phyloP scores from a whole-genome alignment of 176 grass and related monocot species.

The Aegilops tauschii region DNA sequence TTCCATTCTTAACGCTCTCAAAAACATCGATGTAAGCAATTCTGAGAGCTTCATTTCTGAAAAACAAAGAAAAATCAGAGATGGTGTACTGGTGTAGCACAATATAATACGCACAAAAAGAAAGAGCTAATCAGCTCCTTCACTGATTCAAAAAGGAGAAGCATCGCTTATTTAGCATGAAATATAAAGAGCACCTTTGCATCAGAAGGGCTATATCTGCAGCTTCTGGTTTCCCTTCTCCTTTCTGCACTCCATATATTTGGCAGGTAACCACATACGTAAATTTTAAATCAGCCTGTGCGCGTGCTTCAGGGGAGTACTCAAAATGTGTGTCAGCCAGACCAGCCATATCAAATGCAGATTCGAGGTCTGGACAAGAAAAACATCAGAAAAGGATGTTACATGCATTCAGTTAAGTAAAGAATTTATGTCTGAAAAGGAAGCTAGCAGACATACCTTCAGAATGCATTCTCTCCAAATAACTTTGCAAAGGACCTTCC shows the following conservation, averaged over 20 bases:
- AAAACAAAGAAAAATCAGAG: slow-evolving; percentile 37
- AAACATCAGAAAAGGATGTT: not conserved
- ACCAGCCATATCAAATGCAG: slow-evolving; percentile 41
- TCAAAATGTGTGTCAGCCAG: slow-evolving; percentile 81
- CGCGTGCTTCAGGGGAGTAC: slow-evolving; percentile 72
- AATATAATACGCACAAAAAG: not conserved
- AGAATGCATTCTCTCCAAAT: slow-evolving; percentile 75
- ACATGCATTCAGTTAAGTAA: slow-evolving; percentile 26
- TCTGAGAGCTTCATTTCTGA: slow-evolving; percentile 90
- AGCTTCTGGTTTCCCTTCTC: slow-evolving; percentile 75
- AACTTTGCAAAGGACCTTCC: slow-evolving; percentile 91
- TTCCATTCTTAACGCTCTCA: slow-evolving; percentile 73
- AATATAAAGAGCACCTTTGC: slow-evolving; percentile 60
- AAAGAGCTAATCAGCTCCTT: not conserved
- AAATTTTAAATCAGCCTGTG: slow-evolving; percentile 91
- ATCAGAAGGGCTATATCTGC: slow-evolving; percentile 86
- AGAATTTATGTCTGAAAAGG: slow-evolving; percentile 17
- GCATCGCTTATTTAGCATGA: not conserved
- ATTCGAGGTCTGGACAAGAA: slow-evolving; percentile 47
- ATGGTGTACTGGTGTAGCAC: not conserved
- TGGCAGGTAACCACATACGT: slow-evolving; percentile 94
- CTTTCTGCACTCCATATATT: slow-evolving; percentile 91
- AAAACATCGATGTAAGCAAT: slow-evolving; percentile 84
- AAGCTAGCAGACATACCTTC: slow-evolving; percentile 58
- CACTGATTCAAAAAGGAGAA: not conserved